Evolutionary conservation across 257 asterid species (phyloP).

Genomic region (Solanum sitiens): DNA sequence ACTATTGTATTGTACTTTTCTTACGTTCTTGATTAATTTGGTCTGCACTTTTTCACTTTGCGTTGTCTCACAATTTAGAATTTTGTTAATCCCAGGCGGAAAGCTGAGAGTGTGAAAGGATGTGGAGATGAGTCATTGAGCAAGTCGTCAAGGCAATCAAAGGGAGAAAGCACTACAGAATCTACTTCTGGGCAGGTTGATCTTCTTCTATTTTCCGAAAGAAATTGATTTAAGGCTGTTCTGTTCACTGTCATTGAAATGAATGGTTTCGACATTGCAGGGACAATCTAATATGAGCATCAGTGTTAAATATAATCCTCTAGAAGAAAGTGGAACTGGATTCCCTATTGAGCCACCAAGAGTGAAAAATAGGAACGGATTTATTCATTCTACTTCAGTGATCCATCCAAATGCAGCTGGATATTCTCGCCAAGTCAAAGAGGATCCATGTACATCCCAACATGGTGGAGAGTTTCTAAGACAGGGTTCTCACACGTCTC

Average conservation of each 20-base stretch:
- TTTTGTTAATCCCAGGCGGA: conserved; percentile 15
- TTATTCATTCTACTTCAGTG: conserved; percentile 50
- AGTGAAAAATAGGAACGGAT: conserved; percentile 23
- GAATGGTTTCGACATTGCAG: conserved; percentile 4
- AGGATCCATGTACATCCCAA: conserved; percentile 14
- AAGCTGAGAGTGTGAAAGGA: conserved; percentile 25
- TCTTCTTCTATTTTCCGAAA: not conserved
- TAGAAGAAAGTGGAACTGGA: conserved; percentile 47
- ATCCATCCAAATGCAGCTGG: conserved; percentile 54
- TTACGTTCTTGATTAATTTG: not conserved
- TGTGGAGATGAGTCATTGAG: conserved; percentile 6
- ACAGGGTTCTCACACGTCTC: conserved; percentile 15
- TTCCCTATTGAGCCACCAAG: conserved; percentile 58
- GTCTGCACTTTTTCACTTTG: not conserved
- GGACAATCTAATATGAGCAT: conserved; percentile 27
- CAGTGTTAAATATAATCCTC: conserved; percentile 32
- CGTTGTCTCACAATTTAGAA: not conserved
- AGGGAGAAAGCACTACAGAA: conserved; percentile 5
- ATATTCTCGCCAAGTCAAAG: conserved; percentile 26
- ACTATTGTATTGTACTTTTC: not conserved
- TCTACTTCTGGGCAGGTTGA: conserved; percentile 25
- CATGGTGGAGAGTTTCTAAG: conserved; percentile 11
- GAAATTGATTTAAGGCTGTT: not conserved
- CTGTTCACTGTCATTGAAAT: not conserved
- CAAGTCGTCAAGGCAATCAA: conserved; percentile 14